Evolutionary conservation across 257 asterid genomes (phyloP), one percentile per base, ranked within the genome.

Genomic region (Solanum raphanifolium): DNA sequence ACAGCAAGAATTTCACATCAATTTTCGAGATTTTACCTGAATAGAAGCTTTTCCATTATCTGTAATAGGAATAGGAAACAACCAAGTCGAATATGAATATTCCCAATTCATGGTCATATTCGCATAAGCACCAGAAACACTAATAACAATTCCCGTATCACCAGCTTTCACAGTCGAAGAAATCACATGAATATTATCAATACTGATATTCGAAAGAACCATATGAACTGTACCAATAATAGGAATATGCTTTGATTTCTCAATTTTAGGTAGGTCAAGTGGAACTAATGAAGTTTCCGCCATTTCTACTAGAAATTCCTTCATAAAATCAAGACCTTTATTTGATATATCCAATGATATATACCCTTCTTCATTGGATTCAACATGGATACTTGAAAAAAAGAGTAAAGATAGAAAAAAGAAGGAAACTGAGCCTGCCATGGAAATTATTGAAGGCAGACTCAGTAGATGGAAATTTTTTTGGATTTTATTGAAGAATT

Each of bases 121-220:
- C 0, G 98, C 99, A 29, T 96, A 95, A 66, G 99, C 98, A 2
- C 95, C 98, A 83, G 98, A 89, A 83, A 94, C 94, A 88, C 90
- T 94, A 13, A 97, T 89, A 68, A 94, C 88, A 10, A 96, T 89
- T 32, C 98, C 98, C 43, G 83, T 87, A 87, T 95, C 98, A 41
- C 99, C 99, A 66, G 92, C 82, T 90, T 87, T 90, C 43, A 93
- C 90, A 78, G 94, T 92, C 5, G 99, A 96, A 27, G 95, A 92
- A 75, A 92, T 90, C 48, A 94, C 96, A 83, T 92, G 85, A 18
- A 97, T 90, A 7, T 75, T 89, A 43, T 91, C 89, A 39, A 97
- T 90, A 13, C 88, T 87, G 79, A 94, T 91, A 39, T 92, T 83
- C 1, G 98, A 91, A 89, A 94, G 94, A 39, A 86, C 90, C 91